Evolutionary conservation across 2,329 filamentous ascomycete species (phyloP).

Genomic region (Uncinocarpus reesii): DNA sequence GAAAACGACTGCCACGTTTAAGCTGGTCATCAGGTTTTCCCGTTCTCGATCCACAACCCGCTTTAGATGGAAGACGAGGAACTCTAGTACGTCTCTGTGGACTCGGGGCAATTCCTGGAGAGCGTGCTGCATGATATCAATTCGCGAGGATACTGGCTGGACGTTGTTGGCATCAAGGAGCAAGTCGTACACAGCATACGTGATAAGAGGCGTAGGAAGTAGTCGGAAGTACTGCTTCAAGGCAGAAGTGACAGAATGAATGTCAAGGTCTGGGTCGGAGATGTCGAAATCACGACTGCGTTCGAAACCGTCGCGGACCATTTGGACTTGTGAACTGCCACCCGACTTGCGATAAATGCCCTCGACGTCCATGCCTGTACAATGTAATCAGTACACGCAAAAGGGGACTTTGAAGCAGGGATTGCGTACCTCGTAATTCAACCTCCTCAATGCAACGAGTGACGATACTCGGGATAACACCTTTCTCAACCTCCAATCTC

Average conservation of each 20-base stretch:
- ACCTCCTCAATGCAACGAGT: conserved; percentile 94
- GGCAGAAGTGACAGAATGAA: conserved; percentile 89
- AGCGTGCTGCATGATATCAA: conserved; percentile 59
- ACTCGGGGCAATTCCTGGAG: conserved; percentile 69
- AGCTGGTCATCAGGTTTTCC: conserved; percentile 91
- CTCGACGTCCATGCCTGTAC: conserved; percentile 72
- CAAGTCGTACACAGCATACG: conserved; percentile 82
- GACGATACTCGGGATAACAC: conserved; percentile 80
- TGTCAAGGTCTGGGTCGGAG: conserved; percentile 84
- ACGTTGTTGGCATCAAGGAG: conserved; percentile 62
- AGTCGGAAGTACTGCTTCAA: conserved; percentile 97
- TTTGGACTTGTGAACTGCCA: conserved; percentile 79
- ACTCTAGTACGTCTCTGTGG: conserved; percentile 83
- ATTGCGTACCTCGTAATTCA: conserved; percentile 60
- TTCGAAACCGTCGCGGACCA: conserved; percentile 85
- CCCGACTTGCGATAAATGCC: conserved; percentile 98
- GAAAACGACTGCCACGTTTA: conserved; percentile 94
- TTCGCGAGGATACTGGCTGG: conserved; percentile 55
- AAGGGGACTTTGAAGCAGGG: neutral
- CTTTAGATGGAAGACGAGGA: conserved; percentile 84
- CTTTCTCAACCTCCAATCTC: conserved; percentile 77
- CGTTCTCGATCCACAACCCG: conserved; percentile 72
- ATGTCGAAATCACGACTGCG: conserved; percentile 71
- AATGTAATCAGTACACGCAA: neutral
- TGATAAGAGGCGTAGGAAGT: conserved; percentile 77